phyloP scores from a whole-genome alignment of 179 eudicot genomes.

The Silene noctiflora region DNA sequence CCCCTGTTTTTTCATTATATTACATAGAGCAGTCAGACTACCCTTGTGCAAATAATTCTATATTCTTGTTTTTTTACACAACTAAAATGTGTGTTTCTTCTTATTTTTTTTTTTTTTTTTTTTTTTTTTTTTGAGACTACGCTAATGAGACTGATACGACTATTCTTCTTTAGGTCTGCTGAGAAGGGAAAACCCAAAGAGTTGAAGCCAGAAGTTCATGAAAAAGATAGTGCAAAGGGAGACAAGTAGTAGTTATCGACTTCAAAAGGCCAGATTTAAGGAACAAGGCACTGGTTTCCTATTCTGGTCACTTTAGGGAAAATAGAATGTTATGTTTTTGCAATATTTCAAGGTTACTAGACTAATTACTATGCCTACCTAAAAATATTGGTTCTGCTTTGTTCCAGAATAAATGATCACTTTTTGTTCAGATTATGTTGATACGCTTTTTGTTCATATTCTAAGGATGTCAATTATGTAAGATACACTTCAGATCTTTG shows the following conservation, averaged over 20 bases:
- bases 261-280: not conserved
- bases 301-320: not conserved
- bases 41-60: not conserved
- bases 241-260: conserved; percentile 13
- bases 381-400: not conserved
- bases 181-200: conserved; percentile 70
- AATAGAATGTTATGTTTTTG: not conserved
- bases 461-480: not conserved
- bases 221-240: conserved; percentile 36
- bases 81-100: not conserved
- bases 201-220: conserved; percentile 26
- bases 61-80: not conserved
- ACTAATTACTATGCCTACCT: too few species aligned
- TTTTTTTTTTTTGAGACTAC: not conserved
- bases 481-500: not conserved
- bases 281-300: not conserved
- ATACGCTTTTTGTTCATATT: too few species aligned
- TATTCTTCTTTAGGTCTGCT: conserved; percentile 38
- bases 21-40: not conserved
- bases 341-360: not conserved
- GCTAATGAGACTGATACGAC: not conserved
- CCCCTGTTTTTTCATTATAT: too few species aligned
- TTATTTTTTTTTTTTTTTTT: not conserved
- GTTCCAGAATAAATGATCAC: not conserved
- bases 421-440: not conserved